Base-by-base conservation (phyloP, 352 stramenopile genomes). In the Globisporangium spiculum region DNA sequence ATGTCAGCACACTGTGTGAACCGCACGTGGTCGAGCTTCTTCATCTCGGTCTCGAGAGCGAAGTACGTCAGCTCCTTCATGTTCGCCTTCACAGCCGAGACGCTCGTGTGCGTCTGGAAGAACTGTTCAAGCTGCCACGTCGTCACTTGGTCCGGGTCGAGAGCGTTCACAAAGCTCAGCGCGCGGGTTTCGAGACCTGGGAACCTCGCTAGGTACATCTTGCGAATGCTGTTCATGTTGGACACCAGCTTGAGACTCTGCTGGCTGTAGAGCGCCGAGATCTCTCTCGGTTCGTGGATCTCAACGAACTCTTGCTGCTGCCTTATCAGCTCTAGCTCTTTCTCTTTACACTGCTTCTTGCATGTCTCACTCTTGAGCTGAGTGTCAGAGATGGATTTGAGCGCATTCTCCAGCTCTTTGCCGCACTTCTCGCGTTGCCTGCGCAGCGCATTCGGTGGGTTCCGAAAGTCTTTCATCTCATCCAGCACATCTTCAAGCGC, bases 101-200 rank as follows among this genome's bases (percentile, higher is more conserved):
- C 75, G 4, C 82, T 92, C 22, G 60, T 71, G 65, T 86, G 66
- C 4, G 62, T 38, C 3, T 77, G 63, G 38, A 95, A 90, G 60
- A 95, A 93, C 14, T 68, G 72, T n/a, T 85, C 66, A 1, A 95
- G 74, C 52, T 93, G 85, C 74, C 80, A 90, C 30, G 57, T 78
- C 12, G 82, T 88, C 57, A 93, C 75, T 57, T 71, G 63, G 1
- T 72, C 73, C 27, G 81, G 75, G 2, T 79, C 75, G 0, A 95
- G 34, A 26, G 81, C 69, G 1, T 67, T 68, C 0, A 83, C 77
- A 65, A 95, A 93, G 18, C 75, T 65, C 48, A 85, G 63, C 1
- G 87, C 85, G 27, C 86, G 84, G 3, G 80, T 75, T 48, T 92
- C 83, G 16, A 91, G 67, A 0, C 80, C 78, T 48, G 87, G 84